Evolutionary conservation across 305 asterid species (phyloP).

Genomic region (Plantago lanceolata): DNA sequence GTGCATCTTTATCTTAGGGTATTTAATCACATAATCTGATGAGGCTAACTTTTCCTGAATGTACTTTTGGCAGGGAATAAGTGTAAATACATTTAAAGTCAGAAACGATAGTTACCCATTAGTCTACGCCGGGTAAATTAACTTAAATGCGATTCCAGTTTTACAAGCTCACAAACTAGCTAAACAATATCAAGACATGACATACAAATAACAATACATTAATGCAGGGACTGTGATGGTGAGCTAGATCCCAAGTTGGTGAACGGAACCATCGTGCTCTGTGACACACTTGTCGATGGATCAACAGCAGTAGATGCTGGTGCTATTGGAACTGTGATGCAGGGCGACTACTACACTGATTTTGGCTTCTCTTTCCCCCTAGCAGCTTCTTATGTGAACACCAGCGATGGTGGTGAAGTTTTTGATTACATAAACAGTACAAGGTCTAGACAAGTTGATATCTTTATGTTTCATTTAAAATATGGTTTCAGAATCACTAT

Average conservation of each 20-base stretch:
- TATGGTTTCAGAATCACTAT: too few species aligned
- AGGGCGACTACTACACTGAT: slow-evolving; percentile 31
- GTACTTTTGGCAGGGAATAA: slow-evolving; percentile 36
- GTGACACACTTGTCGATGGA: slow-evolving; percentile 32
- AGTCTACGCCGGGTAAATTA: slow-evolving; percentile 40
- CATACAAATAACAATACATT: background rate
- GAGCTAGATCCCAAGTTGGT: slow-evolving; percentile 37
- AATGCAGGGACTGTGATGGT: too few species aligned
- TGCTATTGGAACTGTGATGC: slow-evolving; percentile 44
- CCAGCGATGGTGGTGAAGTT: slow-evolving; percentile 30
- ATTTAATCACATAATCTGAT: background rate
- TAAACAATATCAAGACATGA: background rate
- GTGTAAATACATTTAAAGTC: slow-evolving; percentile 45
- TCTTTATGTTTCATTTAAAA: too few species aligned
- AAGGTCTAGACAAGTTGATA: slow-evolving; percentile 22
- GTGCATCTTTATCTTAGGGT: background rate
- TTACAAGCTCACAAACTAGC: too few species aligned
- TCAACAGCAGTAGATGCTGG: slow-evolving; percentile 27
- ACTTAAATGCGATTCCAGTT: too few species aligned
- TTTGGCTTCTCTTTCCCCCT: slow-evolving; percentile 38
- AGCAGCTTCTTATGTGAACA: slow-evolving; percentile 38
- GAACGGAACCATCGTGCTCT: slow-evolving; percentile 46
- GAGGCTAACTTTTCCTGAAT: background rate
- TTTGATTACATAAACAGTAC: slow-evolving; percentile 34
- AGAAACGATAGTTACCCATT: slow-evolving; percentile 33